Base-by-base conservation (phyloP, 1,284 basidiomycete species). In the Tetrapyrgos nigripes region DNA sequence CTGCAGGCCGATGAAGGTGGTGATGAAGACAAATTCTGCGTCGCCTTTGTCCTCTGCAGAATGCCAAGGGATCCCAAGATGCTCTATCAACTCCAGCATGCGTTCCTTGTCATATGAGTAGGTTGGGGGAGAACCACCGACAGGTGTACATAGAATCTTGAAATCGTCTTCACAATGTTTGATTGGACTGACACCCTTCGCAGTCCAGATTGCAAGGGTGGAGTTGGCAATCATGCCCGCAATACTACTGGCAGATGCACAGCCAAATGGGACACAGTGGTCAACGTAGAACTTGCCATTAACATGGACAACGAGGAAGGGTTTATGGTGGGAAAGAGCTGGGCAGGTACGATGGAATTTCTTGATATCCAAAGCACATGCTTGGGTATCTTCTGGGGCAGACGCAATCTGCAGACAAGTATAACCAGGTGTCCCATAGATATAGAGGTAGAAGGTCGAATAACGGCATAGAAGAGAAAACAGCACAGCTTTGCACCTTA, bases 161-260 rank as follows among this genome's bases (percentile, higher is more conserved):
- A 68, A 55, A 53, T 74, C 72, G 48, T 75, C 72, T 14, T 73
- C 69, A 64, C 68, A 75, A 53, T 74, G 67, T 3, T 37, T 10
- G 44, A 45, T n/a, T 8, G 44, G 26, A 54, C 43, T 1, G 55
- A 29, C 14, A 26, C 27, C 31, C 4, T 52, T 51, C 19, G 62
- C 43, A 3, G 46, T 52, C 27, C 68, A 53, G 9, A 71, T 63
- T 14, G 61, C 64, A 4, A 66, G 49, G 2, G 58, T 59, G 27
- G 31, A 8, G 14, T 70, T 66, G 24, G 62, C 64, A 4, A 64
- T 57, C 14, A 61, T 58, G 2, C 67, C 69, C 17, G 62, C 61
- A 3, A 64, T 27, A 11, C 69, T 69, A 1, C 55, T 28, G 0
- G 63, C 62, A 0, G 63, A 59, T 0, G 53, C n/a, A 3, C 62